phyloP scores from a whole-genome alignment of 148 eudicot species.

The Suaeda aralocaspica region DNA sequence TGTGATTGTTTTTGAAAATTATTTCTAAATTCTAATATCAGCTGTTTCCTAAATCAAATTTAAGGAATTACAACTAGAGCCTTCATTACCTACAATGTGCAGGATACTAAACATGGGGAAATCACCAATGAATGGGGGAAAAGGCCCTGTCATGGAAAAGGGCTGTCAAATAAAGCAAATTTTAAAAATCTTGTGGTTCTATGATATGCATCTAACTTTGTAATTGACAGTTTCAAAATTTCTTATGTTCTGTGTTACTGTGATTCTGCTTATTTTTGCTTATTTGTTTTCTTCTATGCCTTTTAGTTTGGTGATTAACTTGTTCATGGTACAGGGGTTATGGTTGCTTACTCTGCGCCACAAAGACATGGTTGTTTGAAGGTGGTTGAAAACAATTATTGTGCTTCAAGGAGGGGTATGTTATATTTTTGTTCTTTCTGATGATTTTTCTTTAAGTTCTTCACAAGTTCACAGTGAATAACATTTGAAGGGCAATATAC shows the following conservation, averaged over 20 bases:
- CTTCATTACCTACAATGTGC: too few species aligned
- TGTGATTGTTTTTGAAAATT: too few species aligned
- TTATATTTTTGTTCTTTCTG: slow-evolving; percentile 1
- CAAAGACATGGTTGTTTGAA: slow-evolving; percentile 74
- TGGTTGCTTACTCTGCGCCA: slow-evolving; percentile 75
- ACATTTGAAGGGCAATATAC: background rate
- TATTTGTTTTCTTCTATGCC: background rate
- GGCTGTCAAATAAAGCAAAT: background rate
- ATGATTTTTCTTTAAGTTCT: background rate
- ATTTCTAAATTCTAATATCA: too few species aligned
- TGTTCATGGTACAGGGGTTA: slow-evolving; percentile 49
- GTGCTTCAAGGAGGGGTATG: slow-evolving; percentile 89
- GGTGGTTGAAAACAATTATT: slow-evolving; percentile 82
- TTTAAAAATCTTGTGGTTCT: background rate
- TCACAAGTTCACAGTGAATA: background rate
- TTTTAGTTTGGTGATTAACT: background rate
- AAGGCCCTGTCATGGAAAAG: background rate
- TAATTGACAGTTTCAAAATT: too few species aligned
- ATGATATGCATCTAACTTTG: background rate
- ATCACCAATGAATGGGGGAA: too few species aligned
- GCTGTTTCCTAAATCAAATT: too few species aligned
- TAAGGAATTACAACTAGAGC: too few species aligned
- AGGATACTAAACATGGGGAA: too few species aligned
- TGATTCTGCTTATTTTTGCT: background rate
- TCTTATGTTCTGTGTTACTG: background rate